Percentiles rank a stretch among this genome's conserved stretches.
phyloP scores from a whole-genome alignment of 2,329 filamentous ascomycete genomes.

The Microcyclosporella mali region DNA sequence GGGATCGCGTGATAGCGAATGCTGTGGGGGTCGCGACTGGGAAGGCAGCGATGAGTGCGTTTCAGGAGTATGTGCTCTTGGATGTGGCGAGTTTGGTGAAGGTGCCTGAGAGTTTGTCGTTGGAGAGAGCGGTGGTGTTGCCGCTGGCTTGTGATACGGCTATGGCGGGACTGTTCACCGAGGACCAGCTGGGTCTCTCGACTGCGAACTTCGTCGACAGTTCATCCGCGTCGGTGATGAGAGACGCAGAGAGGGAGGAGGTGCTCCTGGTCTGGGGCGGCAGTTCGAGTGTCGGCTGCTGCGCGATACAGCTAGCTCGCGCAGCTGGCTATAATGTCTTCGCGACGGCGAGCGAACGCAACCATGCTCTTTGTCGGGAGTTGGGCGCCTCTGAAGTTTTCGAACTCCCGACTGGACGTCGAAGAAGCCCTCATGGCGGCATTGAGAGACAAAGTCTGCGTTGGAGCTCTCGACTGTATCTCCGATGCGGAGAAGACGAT shows the following conservation, averaged over 20 bases:
- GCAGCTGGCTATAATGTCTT: constrained; percentile 41
- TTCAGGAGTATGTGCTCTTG: constrained; percentile 4
- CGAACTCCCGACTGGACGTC: constrained; percentile 32
- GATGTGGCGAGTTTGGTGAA: not conserved
- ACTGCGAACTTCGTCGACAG: not conserved
- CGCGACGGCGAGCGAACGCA: constrained; percentile 29
- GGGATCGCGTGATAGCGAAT: constrained; percentile 5
- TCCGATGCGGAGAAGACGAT: constrained; percentile 6
- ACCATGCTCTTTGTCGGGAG: constrained; percentile 36
- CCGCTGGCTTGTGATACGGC: constrained; percentile 9
- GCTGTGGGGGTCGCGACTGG: constrained; percentile 2
- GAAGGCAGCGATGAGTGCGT: constrained; percentile 2
- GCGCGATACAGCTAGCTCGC: constrained; percentile 44
- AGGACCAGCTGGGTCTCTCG: constrained; percentile 4
- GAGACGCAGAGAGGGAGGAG: no score
- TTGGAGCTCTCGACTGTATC: constrained; percentile 7
- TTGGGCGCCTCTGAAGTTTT: constrained; percentile 44
- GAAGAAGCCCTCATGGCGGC: constrained; percentile 3
- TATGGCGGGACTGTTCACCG: constrained; percentile 5
- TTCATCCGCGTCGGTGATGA: no score
- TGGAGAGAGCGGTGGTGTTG: constrained; percentile 2
- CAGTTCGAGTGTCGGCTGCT: constrained; percentile 47
- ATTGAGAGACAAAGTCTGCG: constrained; percentile 1
- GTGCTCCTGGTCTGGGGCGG: constrained; percentile 49
- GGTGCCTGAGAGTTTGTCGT: not conserved